phyloP scores from a whole-genome alignment of 768 basidiomycete genomes.

The Boletellus emodensis region DNA sequence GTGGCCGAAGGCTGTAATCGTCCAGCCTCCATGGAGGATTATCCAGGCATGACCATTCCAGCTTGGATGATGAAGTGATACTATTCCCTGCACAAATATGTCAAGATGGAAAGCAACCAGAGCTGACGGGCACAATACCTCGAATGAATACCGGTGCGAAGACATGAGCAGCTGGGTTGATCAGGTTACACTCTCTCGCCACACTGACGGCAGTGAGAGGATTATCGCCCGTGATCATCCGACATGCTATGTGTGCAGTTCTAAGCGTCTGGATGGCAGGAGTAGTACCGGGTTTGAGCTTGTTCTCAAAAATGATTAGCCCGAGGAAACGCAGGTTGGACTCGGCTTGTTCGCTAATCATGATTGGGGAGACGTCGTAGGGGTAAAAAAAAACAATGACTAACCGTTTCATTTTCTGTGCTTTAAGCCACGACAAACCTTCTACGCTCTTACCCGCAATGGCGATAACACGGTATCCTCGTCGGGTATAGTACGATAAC shows the following conservation, averaged over 20 bases:
- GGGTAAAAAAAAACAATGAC: constrained; percentile 14
- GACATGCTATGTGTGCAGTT: constrained; percentile 84
- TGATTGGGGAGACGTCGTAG: constrained; percentile 1
- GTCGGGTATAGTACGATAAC: constrained; percentile 92
- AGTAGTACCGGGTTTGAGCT: constrained; percentile 87
- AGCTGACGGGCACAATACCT: constrained; percentile 40
- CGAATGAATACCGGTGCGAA: constrained; percentile 77
- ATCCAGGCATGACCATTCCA: constrained; percentile 93
- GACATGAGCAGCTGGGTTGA: constrained; percentile 85
- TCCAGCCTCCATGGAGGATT: constrained; percentile 83
- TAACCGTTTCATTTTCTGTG: constrained; percentile 92
- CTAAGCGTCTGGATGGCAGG: constrained; percentile 88
- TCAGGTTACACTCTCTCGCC: constrained; percentile 86
- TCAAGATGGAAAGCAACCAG: neutral
- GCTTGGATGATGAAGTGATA: constrained; percentile 48
- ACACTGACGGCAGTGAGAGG: constrained; percentile 95
- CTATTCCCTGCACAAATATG: constrained; percentile 45
- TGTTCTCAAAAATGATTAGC: constrained; percentile 96
- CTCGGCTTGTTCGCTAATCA: constrained; percentile 85
- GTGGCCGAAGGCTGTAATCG: constrained; percentile 80
- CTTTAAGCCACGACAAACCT: constrained; percentile 92
- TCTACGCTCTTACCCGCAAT: constrained; percentile 96
- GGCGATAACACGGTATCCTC: constrained; percentile 96
- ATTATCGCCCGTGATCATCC: constrained; percentile 99
- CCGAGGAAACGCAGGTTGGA: constrained; percentile 87